Conservation (phyloP, 1,139 yeast species). For the Yamadazyma triangularis region DNA sequence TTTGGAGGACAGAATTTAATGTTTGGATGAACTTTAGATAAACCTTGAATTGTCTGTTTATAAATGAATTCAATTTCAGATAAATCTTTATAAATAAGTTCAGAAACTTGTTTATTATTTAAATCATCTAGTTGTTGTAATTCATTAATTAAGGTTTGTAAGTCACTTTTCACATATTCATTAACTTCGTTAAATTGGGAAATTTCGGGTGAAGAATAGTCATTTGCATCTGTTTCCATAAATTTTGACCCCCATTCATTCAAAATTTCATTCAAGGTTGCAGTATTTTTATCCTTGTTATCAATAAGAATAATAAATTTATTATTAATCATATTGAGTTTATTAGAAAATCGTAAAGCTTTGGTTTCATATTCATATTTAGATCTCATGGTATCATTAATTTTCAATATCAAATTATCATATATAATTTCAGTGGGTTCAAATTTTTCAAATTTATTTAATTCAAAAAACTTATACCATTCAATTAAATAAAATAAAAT, state of each 20-base stretch:
- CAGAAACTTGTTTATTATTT: slow-evolving; percentile 8
- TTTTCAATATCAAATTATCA: slow-evolving; percentile 18
- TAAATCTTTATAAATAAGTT: slow-evolving; percentile 16
- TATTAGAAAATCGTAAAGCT: slow-evolving; percentile 26
- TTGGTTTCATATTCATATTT: slow-evolving; percentile 30
- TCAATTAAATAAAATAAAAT: slow-evolving; percentile 63
- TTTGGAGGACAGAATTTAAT: slow-evolving; percentile 6
- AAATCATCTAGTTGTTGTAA: slow-evolving; percentile 1
- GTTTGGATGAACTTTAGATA: slow-evolving; percentile 6
- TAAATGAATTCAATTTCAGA: slow-evolving; percentile 12
- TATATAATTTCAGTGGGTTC: slow-evolving; percentile 5
- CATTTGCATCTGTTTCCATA: slow-evolving; percentile 2
- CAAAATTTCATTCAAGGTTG: slow-evolving; percentile 4
- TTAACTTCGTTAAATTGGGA: slow-evolving; percentile 7
- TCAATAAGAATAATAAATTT: slow-evolving; percentile 4
- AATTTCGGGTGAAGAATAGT: background rate
- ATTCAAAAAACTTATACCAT: slow-evolving; percentile 54
- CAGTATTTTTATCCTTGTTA: slow-evolving; percentile 5
- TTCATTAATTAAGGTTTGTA: slow-evolving; percentile 1
- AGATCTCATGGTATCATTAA: slow-evolving; percentile 19
- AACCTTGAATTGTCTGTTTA: slow-evolving; percentile 4
- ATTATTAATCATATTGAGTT: slow-evolving; percentile 14
- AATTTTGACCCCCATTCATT: slow-evolving; percentile 5
- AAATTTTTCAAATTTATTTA: slow-evolving; percentile 10
- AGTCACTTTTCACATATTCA: slow-evolving; percentile 4